These are phyloP conservation scores for Dianthus caryophyllus DNA, from an alignment of 148 eudicot species.

Conservation along the genomic window DNA sequence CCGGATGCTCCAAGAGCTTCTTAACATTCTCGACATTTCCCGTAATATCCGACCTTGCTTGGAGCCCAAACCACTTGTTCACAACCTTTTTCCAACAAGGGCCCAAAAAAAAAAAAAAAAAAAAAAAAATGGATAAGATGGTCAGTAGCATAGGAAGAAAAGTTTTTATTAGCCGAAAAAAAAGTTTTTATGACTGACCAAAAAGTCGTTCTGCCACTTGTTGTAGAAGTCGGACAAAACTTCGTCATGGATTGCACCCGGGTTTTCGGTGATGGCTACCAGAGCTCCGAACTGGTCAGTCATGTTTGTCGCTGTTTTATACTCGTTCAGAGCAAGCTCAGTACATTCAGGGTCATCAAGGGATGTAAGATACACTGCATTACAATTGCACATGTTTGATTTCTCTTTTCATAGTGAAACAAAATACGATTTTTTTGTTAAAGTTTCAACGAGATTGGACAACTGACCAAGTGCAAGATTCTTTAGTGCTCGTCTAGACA, in stretches of 20 bases:
- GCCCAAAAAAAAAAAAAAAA: neutral
- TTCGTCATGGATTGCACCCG: constrained; percentile 67
- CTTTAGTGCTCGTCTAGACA: constrained; percentile 89
- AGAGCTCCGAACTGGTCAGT: constrained; percentile 91
- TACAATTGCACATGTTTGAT: constrained; percentile 11
- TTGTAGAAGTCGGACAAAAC: constrained; percentile 80
- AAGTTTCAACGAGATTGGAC: neutral
- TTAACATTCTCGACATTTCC: constrained; percentile 85
- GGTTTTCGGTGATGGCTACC: constrained; percentile 72
- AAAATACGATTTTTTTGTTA: neutral
- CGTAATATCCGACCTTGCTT: constrained; percentile 77
- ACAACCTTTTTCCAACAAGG: constrained; percentile 51
- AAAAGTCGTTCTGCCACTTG: constrained; percentile 85
- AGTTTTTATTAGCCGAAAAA: neutral
- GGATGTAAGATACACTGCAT: constrained; percentile 72
- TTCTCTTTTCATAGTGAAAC: neutral
- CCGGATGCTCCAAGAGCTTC: constrained; percentile 79
- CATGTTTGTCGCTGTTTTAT: constrained; percentile 81
- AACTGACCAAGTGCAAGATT: constrained; percentile 68
- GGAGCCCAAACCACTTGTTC: constrained; percentile 91
- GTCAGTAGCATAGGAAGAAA: neutral
- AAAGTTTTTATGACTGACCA: constrained; percentile 48
- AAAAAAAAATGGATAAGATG: too few relatives aligned
- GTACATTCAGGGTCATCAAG: constrained; percentile 59
- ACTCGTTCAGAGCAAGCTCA: constrained; percentile 78